Percentiles rank a stretch among this genome's conserved stretches.
Evolutionary conservation across 2,329 filamentous ascomycete genomes (phyloP).

Genomic region (Aspergillus sp.): DNA sequence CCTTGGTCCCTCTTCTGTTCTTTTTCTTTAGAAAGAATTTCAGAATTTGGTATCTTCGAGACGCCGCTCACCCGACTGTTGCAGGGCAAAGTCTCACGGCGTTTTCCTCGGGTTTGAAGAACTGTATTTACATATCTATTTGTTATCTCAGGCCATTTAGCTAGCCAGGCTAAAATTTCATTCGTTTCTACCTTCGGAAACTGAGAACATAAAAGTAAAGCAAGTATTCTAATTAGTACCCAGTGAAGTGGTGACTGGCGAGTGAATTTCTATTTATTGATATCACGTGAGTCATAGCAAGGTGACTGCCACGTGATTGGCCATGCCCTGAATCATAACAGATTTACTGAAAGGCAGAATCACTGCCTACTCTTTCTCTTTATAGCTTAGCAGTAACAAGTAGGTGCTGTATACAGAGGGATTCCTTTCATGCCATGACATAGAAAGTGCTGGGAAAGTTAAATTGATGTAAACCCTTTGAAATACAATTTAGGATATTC

Average conservation of each 20-base stretch:
- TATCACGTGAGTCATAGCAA: slow-evolving; percentile 4
- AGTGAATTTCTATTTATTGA: too few species aligned
- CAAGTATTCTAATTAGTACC: too few species aligned
- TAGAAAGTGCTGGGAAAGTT: neutral
- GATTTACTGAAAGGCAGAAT: neutral
- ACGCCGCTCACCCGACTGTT: neutral
- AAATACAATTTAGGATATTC: neutral
- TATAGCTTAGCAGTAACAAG: neutral
- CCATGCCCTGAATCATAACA: slow-evolving; percentile 3
- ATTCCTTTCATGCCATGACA: neutral
- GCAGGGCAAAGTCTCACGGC: neutral
- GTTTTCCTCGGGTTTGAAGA: neutral
- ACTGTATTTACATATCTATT: neutral
- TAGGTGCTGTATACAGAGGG: neutral
- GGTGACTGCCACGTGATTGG: neutral
- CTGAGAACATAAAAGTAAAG: too few species aligned
- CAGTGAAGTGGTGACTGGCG: too few species aligned
- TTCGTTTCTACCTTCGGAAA: neutral
- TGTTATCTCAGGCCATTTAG: neutral
- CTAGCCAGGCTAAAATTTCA: neutral
- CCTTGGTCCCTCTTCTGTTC: neutral
- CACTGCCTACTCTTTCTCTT: neutral
- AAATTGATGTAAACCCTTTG: neutral
- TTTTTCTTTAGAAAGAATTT: neutral
- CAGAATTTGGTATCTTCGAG: neutral